Evolutionary conservation across 2,329 filamentous ascomycete genomes (phyloP), one percentile per base, ranked within the genome.

Genomic region (Cercospora sp.): DNA sequence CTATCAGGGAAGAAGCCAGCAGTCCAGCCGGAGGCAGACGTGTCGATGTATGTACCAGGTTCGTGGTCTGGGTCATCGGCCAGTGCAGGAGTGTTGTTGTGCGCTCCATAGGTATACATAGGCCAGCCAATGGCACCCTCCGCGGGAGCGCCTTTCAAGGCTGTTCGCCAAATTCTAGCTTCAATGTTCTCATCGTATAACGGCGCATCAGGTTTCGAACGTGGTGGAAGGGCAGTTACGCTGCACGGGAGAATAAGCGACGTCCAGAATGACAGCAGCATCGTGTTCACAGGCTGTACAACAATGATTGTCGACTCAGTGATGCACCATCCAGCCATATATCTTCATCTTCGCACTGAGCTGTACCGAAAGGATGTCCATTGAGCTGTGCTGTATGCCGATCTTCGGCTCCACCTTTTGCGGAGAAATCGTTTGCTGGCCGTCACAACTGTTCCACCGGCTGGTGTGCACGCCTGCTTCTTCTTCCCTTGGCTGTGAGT

Each of bases 1-100:
- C 65, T 67, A 33, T 69, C 66, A 13, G 68, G 63, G 51, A 65
- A 71, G 51, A 71, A 69, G 28, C 67, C 70, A 20, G 70, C 65
- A 8, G 69, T 71, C 70, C 67, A 72, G 12, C 67, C 67, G 2
- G 62, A 65, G n/a, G 70, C 70, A 12, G 61, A 51, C 8, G 60
- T 61, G 16, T 63, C 62, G 30, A 69, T 57, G 28, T 68, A 72
- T 7, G 63, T 64, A 30, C 67, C 69, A 20, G 67, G 63, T 5
- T 26, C 42, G 10, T 63, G 16, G 12, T 66, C 48, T 7, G 62
- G 20, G n/a, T 69, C 66, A 26, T 40, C 10, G 3, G 28, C 4
- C 4, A 59, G 55, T 8, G 51, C 28, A 20, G 67, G 67, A 18
- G 67, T 71, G 30, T 71, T 72, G 28, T 68, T 62, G 60, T 69